Evolutionary conservation across 495 filamentous ascomycete species (phyloP).

Genomic region (Chaetomium tenue): DNA sequence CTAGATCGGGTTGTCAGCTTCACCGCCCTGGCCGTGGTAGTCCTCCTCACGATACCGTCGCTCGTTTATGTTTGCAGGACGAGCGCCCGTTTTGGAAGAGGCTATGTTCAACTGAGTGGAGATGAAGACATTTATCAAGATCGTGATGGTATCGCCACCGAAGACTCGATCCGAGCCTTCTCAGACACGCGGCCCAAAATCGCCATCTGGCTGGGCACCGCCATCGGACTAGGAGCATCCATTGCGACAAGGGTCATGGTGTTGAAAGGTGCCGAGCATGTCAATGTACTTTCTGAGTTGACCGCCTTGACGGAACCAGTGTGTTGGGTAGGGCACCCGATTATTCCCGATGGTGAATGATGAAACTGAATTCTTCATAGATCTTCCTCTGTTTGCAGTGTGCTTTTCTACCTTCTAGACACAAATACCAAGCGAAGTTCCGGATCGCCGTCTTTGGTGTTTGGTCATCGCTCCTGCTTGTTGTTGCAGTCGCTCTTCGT

Average conservation of each 20-base stretch:
- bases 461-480: slow-evolving; percentile 35
- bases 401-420: slow-evolving; percentile 26
- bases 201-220: slow-evolving; percentile 33
- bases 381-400: slow-evolving; percentile 35
- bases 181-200: slow-evolving; percentile 42
- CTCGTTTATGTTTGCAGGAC: slow-evolving; percentile 8
- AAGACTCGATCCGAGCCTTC: slow-evolving; percentile 46
- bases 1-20: slow-evolving; percentile 14
- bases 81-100: not conserved
- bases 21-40: slow-evolving; percentile 15
- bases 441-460: slow-evolving; percentile 33
- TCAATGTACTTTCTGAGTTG: slow-evolving; percentile 5
- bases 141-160: slow-evolving; percentile 53
- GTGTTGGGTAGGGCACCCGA: slow-evolving; percentile 37
- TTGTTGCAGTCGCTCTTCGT: slow-evolving; percentile 30
- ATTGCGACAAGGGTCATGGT: slow-evolving; percentile 27
- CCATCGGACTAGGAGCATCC: slow-evolving; percentile 40
- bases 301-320: slow-evolving; percentile 29
- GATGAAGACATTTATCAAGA: slow-evolving; percentile 46
- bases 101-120: slow-evolving; percentile 7
- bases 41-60: slow-evolving; percentile 20
- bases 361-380: slow-evolving; percentile 15
- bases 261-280: slow-evolving; percentile 6
- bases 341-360: not conserved
- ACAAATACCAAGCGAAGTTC: slow-evolving; percentile 34